Percentiles rank a stretch among this genome's conserved stretches.
phyloP scores from a whole-genome alignment of 2,329 filamentous ascomycete genomes.

The Pseudogymnoascus sp. region DNA sequence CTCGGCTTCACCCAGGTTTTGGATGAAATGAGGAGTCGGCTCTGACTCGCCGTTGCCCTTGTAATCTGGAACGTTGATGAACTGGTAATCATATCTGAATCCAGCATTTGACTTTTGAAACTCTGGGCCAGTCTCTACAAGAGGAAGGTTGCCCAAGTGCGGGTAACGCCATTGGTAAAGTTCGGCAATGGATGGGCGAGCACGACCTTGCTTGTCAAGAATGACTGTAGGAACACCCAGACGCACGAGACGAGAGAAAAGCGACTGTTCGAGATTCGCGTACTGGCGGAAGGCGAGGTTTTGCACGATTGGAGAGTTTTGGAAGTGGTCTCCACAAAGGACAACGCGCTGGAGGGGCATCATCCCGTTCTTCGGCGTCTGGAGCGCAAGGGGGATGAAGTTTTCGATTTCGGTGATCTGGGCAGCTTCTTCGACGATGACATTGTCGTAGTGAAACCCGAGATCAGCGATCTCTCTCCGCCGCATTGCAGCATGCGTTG shows the following conservation, averaged over 20 bases:
- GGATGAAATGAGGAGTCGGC: conserved; percentile 87
- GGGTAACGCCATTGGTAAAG: conserved; percentile 93
- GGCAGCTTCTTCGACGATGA: conserved; percentile 96
- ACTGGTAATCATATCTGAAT: conserved; percentile 91
- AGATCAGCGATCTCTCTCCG: conserved; percentile 80
- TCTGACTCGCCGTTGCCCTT: conserved; percentile 83
- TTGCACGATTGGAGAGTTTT: conserved; percentile 94
- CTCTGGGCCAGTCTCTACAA: conserved; percentile 59
- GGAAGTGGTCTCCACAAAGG: conserved; percentile 88
- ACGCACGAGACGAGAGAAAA: conserved; percentile 85
- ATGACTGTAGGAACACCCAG: conserved; percentile 86
- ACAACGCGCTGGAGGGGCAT: conserved; percentile 79
- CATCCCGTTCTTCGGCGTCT: conserved; percentile 66
- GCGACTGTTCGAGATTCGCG: conserved; percentile 88
- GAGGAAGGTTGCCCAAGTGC: conserved; percentile 67
- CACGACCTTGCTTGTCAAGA: conserved; percentile 88
- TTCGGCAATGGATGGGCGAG: conserved; percentile 75
- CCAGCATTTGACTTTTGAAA: conserved; percentile 82
- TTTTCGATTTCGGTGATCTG: conserved; percentile 97
- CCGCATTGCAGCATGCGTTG: conserved; percentile 92
- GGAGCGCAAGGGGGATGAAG: conserved; percentile 90
- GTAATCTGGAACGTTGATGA: conserved; percentile 91
- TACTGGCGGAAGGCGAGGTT: conserved; percentile 91
- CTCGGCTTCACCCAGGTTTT: conserved; percentile 94
- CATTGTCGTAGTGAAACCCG: conserved; percentile 96